Evolutionary conservation across 2,329 filamentous ascomycete species (phyloP).

Genomic region (Xylaria digitata): DNA sequence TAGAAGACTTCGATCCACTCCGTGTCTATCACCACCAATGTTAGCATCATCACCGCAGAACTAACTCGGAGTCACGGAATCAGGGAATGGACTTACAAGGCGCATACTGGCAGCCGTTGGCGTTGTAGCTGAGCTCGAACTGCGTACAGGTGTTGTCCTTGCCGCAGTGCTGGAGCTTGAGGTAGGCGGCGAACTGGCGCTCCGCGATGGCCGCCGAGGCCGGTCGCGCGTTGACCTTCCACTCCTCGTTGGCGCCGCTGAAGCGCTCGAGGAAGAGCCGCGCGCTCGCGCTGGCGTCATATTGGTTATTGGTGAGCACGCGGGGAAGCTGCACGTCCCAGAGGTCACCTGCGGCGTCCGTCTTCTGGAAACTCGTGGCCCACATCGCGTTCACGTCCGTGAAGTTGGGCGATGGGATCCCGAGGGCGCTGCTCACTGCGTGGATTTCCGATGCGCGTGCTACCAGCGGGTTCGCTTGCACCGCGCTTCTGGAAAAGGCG

Average conservation of each 20-base stretch:
- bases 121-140: constrained; percentile 10
- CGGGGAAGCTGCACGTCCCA: constrained; percentile 13
- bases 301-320: constrained; percentile 15
- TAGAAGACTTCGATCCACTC: constrained; percentile 21
- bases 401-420: constrained; percentile 10
- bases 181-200: constrained; percentile 12
- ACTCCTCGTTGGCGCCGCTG: constrained; percentile 1
- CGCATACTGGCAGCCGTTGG: constrained; percentile 8
- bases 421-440: constrained; percentile 1
- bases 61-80: background rate
- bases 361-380: constrained; percentile 13
- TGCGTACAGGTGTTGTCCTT: constrained; percentile 15
- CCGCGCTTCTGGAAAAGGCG: constrained; percentile 4
- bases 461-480: background rate
- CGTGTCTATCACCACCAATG: background rate
- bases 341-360: constrained; percentile 1
- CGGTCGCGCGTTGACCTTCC: background rate
- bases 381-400: background rate
- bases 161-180: constrained; percentile 12
- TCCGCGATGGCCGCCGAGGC: background rate
- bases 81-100: constrained; percentile 1
- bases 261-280: constrained; percentile 10
- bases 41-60: background rate
- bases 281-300: constrained; percentile 3
- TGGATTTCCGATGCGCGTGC: constrained; percentile 1